Base-by-base conservation (phyloP, 129 eudicot genomes). In the Pittosporum tobira region DNA sequence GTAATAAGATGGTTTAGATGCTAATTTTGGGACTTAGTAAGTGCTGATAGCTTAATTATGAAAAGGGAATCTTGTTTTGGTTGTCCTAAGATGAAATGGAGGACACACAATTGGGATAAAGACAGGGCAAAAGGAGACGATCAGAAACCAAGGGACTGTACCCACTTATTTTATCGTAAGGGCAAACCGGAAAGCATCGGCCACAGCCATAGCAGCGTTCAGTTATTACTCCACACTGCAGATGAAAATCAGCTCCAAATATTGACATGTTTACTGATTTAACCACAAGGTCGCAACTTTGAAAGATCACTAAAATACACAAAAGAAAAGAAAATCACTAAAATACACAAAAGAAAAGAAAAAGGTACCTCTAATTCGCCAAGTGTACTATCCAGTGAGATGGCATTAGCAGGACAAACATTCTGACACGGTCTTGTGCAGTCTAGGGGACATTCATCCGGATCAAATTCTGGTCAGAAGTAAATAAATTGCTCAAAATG, bases 191-290 rank as follows among this genome's bases (percentile, higher is more conserved):
- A 46, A 83, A 72, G 83, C 98, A 91, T 34, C 98, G 90, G 16
- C 98, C 98, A 71, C 98, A 91, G 42, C 98, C 96, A 62, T 91
- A 91, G 74, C 98, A 91, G 53, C 96, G 87, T 44, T 86, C 94
- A 49, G 89, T 79, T 6, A 76, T 59, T 38, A 91, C 96, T 50
- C 95, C 98, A 59, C 72, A 77, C 94, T 85, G 73, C 78, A 74
- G 61, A 61, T 51, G 53, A 50, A 21, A 67, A 65, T 60, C 21
- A 25, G 25, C 48, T 53, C 19, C 9, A 15, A 59, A 34, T 10
- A 16, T 44, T 37, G 38, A 65, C 40, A 68, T 58, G n/a, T 5
- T 29, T 65, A 55, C 16, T 22, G 25, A 62, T 23, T n/a, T 28
- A 61, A 38, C 20, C 9, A 24, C 19, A 60, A 26, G 5, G 9